Conservation (phyloP, 2,329 filamentous ascomycete species). For the Monilinia laxa region DNA sequence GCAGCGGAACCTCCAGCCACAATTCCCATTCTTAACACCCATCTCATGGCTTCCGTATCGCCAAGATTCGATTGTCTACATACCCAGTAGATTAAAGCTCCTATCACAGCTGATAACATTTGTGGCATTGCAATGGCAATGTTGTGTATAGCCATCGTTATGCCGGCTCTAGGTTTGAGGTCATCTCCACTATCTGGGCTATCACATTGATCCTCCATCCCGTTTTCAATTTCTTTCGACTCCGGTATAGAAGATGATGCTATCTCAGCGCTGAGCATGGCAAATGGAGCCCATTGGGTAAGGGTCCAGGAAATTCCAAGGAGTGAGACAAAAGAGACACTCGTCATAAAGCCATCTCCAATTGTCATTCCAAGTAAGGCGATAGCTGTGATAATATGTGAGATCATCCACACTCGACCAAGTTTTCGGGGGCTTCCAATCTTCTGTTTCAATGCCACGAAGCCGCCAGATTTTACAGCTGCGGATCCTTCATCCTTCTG, state of each 20-base stretch:
- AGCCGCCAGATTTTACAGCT: not conserved
- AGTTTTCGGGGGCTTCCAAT: not conserved
- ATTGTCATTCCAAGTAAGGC: not conserved
- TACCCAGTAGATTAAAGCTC: not conserved
- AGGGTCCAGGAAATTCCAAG: not conserved
- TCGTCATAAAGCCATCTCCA: constrained; percentile 3
- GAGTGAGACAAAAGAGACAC: not conserved
- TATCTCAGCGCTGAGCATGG: not conserved
- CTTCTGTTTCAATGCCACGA: not conserved
- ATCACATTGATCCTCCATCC: not conserved
- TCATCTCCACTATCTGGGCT: not conserved
- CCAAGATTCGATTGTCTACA: constrained; percentile 1
- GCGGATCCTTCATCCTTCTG: not conserved
- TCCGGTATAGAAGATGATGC: not conserved
- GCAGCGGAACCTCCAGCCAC: not conserved
- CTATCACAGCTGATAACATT: not conserved
- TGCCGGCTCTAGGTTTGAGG: not conserved
- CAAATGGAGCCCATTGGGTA: constrained; percentile 1
- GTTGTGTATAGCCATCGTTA: constrained; percentile 14
- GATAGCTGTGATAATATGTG: constrained; percentile 3
- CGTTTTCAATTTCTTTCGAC: not conserved
- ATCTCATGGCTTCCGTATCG: not conserved
- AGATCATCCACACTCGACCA: constrained; percentile 2
- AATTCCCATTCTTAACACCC: constrained; percentile 6
- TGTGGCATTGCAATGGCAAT: constrained; percentile 3